Base-by-base conservation (phyloP, 208 protist genomes). In the Acanthamoeba healyi region DNA sequence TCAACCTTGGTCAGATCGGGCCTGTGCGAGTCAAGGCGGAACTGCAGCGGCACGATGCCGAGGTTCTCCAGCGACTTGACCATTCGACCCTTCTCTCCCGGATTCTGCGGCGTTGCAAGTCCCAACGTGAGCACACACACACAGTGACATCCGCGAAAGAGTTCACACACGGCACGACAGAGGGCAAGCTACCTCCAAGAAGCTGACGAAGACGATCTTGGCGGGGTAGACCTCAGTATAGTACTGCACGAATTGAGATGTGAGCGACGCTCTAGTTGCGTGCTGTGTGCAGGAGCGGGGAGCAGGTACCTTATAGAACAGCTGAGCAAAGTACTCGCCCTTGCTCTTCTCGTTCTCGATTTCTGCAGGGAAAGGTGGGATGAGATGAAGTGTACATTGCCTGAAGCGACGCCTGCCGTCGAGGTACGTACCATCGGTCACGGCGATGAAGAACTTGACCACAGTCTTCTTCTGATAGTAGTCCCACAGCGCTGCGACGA, bases 201-300 rank as follows among this genome's bases (percentile, higher is more conserved):
- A 97, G 34, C 90, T 95, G 17, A 97, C 58, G 42, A 97, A 97
- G 2, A 96, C 72, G 4, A 96, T 46, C 74, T 96, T 96, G n/a
- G 88, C 56, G 6, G 94, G 88, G 24, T 84, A 65, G 12, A 97
- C 95, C 49, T 97, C 93, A 12, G 44, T 65, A 22, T 49, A 56
- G 87, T 97, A 97, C 54, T n/a, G n/a, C n/a, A n/a, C n/a, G n/a
- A 19, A 22, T 61, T 61, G 54, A 61, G 54, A 61, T n/a, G n/a
- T n/a, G n/a, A n/a, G n/a, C n/a, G n/a, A n/a, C n/a, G n/a, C n/a
- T n/a, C n/a, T n/a, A n/a, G n/a, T n/a, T n/a, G n/a, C n/a, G n/a
- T n/a, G n/a, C n/a, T n/a, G n/a, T n/a, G n/a, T n/a, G n/a, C n/a
- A n/a, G n/a, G n/a, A n/a, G n/a, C n/a, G n/a, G n/a, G n/a, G n/a